Evolutionary conservation across 2,329 filamentous ascomycete genomes (phyloP).

Genomic region (Teratosphaeriaceae sp.): DNA sequence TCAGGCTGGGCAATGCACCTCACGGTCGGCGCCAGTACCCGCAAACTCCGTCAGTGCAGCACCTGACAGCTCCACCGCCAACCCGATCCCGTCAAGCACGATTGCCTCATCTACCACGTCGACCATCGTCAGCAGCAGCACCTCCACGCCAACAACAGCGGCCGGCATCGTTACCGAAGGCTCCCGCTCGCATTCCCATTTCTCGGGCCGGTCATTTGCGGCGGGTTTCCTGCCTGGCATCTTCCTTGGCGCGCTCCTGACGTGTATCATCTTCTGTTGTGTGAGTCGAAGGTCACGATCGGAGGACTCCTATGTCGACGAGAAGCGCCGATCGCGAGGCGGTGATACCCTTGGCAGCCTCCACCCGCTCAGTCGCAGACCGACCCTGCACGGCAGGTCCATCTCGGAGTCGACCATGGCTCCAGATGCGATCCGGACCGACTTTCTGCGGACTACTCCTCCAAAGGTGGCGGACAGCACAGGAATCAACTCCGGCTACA

Average conservation of each 20-base stretch:
- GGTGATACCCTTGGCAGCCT: constrained; percentile 25
- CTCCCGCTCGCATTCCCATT: constrained; percentile 8
- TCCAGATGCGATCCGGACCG: constrained; percentile 23
- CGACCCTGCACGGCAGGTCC: constrained; percentile 24
- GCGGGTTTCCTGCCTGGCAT: constrained; percentile 31
- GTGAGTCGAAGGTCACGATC: constrained; percentile 12
- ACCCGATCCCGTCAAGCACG: constrained; percentile 4
- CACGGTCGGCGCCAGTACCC: constrained; percentile 2
- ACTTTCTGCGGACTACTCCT: constrained; percentile 26
- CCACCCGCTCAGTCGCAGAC: constrained; percentile 16
- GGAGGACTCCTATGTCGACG: constrained; percentile 11
- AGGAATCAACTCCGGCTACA: constrained; percentile 12
- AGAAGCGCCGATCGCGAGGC: constrained; percentile 18
- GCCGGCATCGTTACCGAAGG: background rate
- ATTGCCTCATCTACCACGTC: constrained; percentile 7
- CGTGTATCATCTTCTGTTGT: constrained; percentile 21
- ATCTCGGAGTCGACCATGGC: constrained; percentile 29
- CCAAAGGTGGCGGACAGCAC: constrained; percentile 15
- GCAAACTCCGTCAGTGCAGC: constrained; percentile 5
- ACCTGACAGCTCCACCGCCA: constrained; percentile 3
- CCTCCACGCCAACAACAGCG: constrained; percentile 4
- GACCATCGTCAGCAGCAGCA: background rate
- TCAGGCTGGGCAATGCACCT: constrained; percentile 13
- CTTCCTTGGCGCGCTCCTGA: constrained; percentile 21
- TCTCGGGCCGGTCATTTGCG: constrained; percentile 28